phyloP scores from a whole-genome alignment of 78 protist genomes.

The Mantamonas sphyraenae region DNA sequence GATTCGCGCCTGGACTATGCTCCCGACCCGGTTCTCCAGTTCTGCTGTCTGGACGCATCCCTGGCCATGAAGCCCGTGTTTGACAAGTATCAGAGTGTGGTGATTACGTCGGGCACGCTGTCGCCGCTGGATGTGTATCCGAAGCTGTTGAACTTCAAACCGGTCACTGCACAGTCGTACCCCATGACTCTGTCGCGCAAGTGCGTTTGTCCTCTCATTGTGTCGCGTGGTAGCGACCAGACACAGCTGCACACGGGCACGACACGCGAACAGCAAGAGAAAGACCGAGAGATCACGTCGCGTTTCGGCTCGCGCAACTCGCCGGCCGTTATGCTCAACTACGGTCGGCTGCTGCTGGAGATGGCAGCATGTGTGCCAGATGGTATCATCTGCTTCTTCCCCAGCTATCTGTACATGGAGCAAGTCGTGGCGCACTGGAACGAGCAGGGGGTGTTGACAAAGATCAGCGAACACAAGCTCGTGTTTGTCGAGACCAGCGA shows the following conservation, averaged over 20 bases:
- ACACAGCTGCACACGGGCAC: neutral
- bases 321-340: constrained; percentile 71
- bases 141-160: constrained; percentile 73
- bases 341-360: constrained; percentile 72
- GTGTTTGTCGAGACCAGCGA: constrained; percentile 88
- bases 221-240: constrained; percentile 65
- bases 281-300: constrained; percentile 56
- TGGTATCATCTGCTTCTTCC: constrained; percentile 96
- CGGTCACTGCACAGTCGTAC: constrained; percentile 47
- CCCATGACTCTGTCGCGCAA: constrained; percentile 55
- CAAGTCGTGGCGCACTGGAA: constrained; percentile 69
- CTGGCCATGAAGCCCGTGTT: constrained; percentile 87
- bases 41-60: constrained; percentile 89
- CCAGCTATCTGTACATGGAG: constrained; percentile 91
- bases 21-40: constrained; percentile 61
- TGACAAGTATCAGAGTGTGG: constrained; percentile 49
- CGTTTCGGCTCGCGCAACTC: constrained; percentile 51
- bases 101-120: constrained; percentile 81
- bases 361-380: constrained; percentile 83
- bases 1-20: constrained; percentile 39
- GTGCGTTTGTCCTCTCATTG: constrained; percentile 60
- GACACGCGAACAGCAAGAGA: constrained; percentile 19
- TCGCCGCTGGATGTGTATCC: constrained; percentile 96
- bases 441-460: constrained; percentile 50
- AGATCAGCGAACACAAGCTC: constrained; percentile 65